Conservation (phyloP, 106 monocot genomes). For the Acorus calamus region DNA sequence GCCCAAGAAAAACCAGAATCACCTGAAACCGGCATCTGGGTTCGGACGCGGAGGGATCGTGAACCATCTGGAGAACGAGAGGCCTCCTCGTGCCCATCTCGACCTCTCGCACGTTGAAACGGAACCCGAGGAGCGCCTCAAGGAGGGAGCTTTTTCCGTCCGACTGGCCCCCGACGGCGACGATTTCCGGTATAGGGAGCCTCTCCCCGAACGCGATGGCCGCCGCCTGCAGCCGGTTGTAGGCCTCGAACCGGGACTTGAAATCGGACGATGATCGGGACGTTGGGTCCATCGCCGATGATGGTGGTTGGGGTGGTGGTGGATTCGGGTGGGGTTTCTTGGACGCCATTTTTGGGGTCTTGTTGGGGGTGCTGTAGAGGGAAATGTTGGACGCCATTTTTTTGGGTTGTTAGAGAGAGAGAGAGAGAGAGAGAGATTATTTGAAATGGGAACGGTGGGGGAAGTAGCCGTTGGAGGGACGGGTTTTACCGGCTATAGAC, state of each 20-base stretch:
- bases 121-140: conserved; percentile 89
- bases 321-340: neutral
- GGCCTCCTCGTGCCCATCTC: conserved; percentile 98
- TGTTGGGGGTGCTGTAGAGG: conserved; percentile 16
- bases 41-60: conserved; percentile 75
- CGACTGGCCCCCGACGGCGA: conserved; percentile 86
- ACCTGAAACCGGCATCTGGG: conserved; percentile 97
- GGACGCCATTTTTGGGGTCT: conserved; percentile 13
- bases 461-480: too few species aligned
- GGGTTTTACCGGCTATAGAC: too few species aligned
- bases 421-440: neutral
- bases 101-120: conserved; percentile 96
- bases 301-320: conserved; percentile 1
- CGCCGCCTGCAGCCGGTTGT: conserved; percentile 92
- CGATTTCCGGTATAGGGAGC: conserved; percentile 96
- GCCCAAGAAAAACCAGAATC: neutral
- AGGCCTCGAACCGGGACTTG: conserved; percentile 84
- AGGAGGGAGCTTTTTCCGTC: conserved; percentile 98
- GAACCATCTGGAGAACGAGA: conserved; percentile 97
- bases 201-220: conserved; percentile 94
- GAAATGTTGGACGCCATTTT: conserved; percentile 17
- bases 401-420: neutral
- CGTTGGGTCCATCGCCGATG: conserved; percentile 2
- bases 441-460: neutral
- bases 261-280: conserved; percentile 14